Evolutionary conservation across 1,284 basidiomycete species (phyloP).

Genomic region (Sanguinoderma infundibulare): DNA sequence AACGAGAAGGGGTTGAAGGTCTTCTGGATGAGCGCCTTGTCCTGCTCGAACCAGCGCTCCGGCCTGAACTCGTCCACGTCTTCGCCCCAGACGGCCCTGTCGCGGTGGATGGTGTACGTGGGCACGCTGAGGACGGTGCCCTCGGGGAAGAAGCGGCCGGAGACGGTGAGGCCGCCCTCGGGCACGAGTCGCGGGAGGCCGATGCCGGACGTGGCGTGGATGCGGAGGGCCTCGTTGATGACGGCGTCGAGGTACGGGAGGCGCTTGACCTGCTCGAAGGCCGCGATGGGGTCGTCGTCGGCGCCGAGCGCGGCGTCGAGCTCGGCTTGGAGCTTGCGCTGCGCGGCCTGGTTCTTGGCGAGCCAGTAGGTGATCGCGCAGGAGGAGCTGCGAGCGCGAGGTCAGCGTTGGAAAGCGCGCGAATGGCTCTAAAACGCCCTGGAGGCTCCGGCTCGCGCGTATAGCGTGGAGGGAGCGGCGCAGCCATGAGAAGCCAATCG

Average conservation of each 20-base stretch:
- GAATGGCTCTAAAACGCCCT: not conserved
- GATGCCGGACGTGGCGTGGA: conserved; percentile 81
- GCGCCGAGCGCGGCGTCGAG: conserved; percentile 74
- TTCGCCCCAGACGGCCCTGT: conserved; percentile 72
- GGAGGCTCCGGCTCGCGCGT: not conserved
- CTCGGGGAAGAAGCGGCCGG: conserved; percentile 65
- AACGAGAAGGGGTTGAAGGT: conserved; percentile 80
- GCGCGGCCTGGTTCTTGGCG: conserved; percentile 65
- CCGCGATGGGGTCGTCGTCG: conserved; percentile 58
- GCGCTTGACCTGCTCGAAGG: conserved; percentile 66
- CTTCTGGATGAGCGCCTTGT: conserved; percentile 61
- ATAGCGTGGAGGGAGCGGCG: not conserved
- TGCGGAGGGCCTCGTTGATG: conserved; percentile 82
- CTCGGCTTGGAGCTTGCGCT: conserved; percentile 78
- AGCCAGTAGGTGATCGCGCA: conserved; percentile 88
- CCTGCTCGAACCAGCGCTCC: conserved; percentile 81
- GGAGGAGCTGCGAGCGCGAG: conserved; percentile 62
- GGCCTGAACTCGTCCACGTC: conserved; percentile 80
- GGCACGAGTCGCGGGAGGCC: conserved; percentile 84
- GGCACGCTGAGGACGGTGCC: conserved; percentile 79
- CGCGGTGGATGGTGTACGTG: conserved; percentile 80
- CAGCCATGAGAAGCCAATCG: not conserved
- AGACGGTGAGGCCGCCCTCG: conserved; percentile 65
- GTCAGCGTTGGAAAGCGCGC: not conserved
- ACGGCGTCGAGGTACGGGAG: conserved; percentile 81